phyloP scores from a whole-genome alignment of 2,329 filamentous ascomycete species.

The Monosporascus sp. region DNA sequence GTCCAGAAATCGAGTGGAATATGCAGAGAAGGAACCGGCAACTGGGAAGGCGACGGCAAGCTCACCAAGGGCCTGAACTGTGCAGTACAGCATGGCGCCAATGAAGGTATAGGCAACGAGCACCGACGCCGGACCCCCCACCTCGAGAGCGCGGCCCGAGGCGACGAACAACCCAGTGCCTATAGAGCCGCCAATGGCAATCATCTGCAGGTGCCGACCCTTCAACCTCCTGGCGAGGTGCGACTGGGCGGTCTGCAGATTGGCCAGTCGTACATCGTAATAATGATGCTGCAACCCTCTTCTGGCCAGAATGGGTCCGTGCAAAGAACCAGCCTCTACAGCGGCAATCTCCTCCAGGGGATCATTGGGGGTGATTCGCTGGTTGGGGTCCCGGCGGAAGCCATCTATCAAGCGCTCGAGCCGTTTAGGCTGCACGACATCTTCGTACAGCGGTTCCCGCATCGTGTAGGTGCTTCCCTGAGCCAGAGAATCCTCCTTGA shows the following conservation, averaged over 20 bases:
- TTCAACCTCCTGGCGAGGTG: constrained; percentile 74
- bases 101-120: constrained; percentile 74
- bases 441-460: constrained; percentile 43
- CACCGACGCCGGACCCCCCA: constrained; percentile 72
- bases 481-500: constrained; percentile 52
- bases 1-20: constrained; percentile 86
- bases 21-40: constrained; percentile 85
- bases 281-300: constrained; percentile 34
- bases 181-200: constrained; percentile 90
- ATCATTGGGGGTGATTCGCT: constrained; percentile 41
- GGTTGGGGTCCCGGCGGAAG: constrained; percentile 56
- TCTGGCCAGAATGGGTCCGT: constrained; percentile 19
- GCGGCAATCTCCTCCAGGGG: constrained; percentile 28
- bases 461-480: constrained; percentile 46
- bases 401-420: constrained; percentile 48
- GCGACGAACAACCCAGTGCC: constrained; percentile 84
- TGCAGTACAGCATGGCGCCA: constrained; percentile 85
- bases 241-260: constrained; percentile 70
- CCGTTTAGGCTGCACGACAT: constrained; percentile 26
- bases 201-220: constrained; percentile 89
- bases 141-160: constrained; percentile 64
- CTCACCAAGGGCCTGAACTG: constrained; percentile 86
- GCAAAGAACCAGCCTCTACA: constrained; percentile 22
- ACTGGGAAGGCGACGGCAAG: constrained; percentile 87
- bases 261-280: constrained; percentile 51